phyloP scores from a whole-genome alignment of 2,329 filamentous ascomycete genomes.

The Pleoardoris graminearum region DNA sequence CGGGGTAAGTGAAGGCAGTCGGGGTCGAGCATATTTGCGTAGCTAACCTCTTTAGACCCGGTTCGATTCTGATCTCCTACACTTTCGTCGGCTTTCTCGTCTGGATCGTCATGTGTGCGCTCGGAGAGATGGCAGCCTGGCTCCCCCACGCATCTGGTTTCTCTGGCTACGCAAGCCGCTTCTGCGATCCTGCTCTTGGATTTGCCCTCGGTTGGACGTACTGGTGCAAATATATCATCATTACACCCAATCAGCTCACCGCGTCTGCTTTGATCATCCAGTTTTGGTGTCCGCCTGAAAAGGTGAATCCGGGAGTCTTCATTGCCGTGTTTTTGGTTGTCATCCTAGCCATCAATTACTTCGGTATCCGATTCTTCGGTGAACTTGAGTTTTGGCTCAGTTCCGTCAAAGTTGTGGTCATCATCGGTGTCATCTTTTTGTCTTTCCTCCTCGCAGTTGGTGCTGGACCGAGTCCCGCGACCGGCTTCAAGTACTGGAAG shows the following conservation, averaged over 20 bases:
- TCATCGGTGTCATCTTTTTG: constrained; percentile 66
- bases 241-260: constrained; percentile 78
- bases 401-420: constrained; percentile 61
- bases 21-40: neutral
- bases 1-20: constrained; percentile 41
- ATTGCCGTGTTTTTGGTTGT: constrained; percentile 36
- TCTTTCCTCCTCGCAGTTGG: constrained; percentile 63
- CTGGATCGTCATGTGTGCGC: constrained; percentile 46
- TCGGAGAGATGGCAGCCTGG: constrained; percentile 47
- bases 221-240: constrained; percentile 78
- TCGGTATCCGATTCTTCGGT: constrained; percentile 40
- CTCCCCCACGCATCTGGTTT: constrained; percentile 49
- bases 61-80: constrained; percentile 44
- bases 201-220: constrained; percentile 46
- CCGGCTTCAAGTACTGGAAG: constrained; percentile 63
- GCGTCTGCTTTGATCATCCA: constrained; percentile 77
- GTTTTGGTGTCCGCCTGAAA: constrained; percentile 67
- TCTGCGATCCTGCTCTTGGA: constrained; percentile 50
- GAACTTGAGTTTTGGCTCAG: constrained; percentile 61
- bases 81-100: constrained; percentile 41
- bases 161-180: constrained; percentile 46
- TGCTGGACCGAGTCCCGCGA: constrained; percentile 59
- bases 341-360: constrained; percentile 35
- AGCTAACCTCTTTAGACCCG: constrained; percentile 30
- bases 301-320: constrained; percentile 67